Evolutionary conservation across 2,329 filamentous ascomycete genomes (phyloP).

Genomic region (Colletotrichum neosansevieriae): DNA sequence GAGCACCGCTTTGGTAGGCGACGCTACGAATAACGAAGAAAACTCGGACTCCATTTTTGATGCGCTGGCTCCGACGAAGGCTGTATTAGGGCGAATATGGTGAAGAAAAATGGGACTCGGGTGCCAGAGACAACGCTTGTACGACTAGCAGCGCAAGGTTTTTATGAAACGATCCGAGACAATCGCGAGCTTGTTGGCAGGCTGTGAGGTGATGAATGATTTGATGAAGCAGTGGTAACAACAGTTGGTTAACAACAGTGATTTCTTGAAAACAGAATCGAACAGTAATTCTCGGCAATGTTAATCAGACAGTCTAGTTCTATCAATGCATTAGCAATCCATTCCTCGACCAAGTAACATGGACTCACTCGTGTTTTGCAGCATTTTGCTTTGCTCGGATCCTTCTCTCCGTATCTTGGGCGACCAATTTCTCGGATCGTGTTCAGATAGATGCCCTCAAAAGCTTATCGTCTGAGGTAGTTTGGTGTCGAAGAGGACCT

Average conservation of each 20-base stretch:
- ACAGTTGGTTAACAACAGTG: not conserved
- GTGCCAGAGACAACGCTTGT: no score
- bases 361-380: conserved; percentile 18
- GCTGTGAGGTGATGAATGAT: not conserved
- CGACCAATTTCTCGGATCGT: not conserved
- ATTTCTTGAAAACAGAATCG: conserved; percentile 2
- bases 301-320: not conserved
- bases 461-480: not conserved
- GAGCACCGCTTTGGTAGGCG: not conserved
- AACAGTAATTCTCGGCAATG: conserved; percentile 9
- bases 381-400: conserved; percentile 18
- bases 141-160: no score
- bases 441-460: not conserved
- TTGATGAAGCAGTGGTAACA: not conserved
- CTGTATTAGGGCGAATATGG: no score
- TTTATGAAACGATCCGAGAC: no score
- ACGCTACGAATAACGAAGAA: conserved; percentile 19
- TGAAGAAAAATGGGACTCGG: no score
- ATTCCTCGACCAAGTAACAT: not conserved
- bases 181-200: no score
- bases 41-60: conserved; percentile 26
- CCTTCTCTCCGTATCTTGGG: not conserved
- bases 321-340: not conserved
- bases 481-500: not conserved
- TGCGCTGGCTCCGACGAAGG: no score